Evolutionary conservation across 805 yeast genomes (phyloP).

Genomic region (Yamadazyma sp.): DNA sequence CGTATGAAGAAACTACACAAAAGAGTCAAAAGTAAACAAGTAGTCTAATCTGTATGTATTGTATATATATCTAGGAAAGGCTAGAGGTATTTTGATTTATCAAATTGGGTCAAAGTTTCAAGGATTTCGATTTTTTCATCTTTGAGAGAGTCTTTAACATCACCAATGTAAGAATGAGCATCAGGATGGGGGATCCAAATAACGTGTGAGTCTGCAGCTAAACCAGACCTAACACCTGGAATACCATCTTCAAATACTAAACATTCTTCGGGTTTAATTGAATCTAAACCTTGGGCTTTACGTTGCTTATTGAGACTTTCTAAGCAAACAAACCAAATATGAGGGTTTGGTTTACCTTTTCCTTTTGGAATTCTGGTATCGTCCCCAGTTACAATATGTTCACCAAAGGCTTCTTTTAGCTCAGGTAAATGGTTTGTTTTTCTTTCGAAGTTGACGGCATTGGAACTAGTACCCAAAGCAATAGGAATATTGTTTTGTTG

Average conservation of each 20-base stretch:
- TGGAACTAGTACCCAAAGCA: conserved; percentile 89
- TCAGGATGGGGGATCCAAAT: conserved; percentile 91
- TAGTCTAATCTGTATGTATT: no score
- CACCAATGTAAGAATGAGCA: conserved; percentile 39
- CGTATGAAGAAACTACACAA: no score
- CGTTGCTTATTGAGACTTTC: conserved; percentile 60
- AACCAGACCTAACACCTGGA: conserved; percentile 86
- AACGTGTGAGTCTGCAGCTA: conserved; percentile 79
- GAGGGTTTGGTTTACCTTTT: conserved; percentile 91
- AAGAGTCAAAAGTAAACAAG: no score
- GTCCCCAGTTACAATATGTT: conserved; percentile 82
- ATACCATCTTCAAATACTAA: conserved; percentile 93
- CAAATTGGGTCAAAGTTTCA: conserved; percentile 50
- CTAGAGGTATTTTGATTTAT: conserved; percentile 4
- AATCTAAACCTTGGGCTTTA: conserved; percentile 33
- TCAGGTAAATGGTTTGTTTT: conserved; percentile 70
- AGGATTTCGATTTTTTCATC: conserved; percentile 50
- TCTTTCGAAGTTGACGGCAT: conserved; percentile 52
- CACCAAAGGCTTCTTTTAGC: conserved; percentile 62
- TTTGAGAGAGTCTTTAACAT: conserved; percentile 37
- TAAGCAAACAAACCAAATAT: conserved; percentile 85
- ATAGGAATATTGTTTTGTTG: conserved; percentile 60
- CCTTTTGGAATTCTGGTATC: conserved; percentile 80
- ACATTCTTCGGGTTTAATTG: conserved; percentile 72
- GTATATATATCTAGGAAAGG: background rate